These are phyloP conservation scores for Thoreauomyces humboldtii DNA, from an alignment of 192 early-diverging fungal genomes.

Conservation along the genomic window DNA sequence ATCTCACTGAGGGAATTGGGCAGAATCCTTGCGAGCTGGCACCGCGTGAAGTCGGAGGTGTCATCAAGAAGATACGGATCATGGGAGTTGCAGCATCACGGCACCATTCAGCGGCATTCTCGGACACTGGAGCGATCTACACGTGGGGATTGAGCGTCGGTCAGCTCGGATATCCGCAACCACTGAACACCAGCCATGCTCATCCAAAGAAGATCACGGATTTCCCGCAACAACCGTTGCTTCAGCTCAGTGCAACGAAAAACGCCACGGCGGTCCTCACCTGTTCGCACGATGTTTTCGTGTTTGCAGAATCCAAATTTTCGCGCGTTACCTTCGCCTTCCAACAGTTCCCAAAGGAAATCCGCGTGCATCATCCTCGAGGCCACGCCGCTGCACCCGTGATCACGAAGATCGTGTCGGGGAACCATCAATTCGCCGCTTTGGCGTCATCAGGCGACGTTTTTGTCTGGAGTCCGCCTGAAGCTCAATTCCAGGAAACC, in stretches of 20 bases:
- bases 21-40: conserved; percentile 30
- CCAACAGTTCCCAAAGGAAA: conserved; percentile 4
- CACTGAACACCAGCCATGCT: conserved; percentile 36
- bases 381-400: background rate
- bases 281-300: conserved; percentile 52
- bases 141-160: conserved; percentile 72
- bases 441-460: conserved; percentile 49
- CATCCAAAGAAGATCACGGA: conserved; percentile 63
- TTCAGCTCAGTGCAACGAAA: conserved; percentile 63
- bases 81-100: conserved; percentile 63
- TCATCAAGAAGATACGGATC: conserved; percentile 51
- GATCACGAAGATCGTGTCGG: conserved; percentile 36
- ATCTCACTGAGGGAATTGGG: conserved; percentile 39
- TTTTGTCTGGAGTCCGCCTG: conserved; percentile 54
- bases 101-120: conserved; percentile 66
- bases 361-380: conserved; percentile 1
- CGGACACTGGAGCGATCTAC: conserved; percentile 55
- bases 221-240: conserved; percentile 49
- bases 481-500: conserved; percentile 24
- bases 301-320: conserved; percentile 52
- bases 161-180: conserved; percentile 59
- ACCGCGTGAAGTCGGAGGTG: conserved; percentile 54
- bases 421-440: conserved; percentile 44
- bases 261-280: conserved; percentile 64
- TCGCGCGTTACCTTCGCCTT: conserved; percentile 51